Evolutionary conservation across 192 early-diverging fungal species (phyloP), one percentile per base, ranked within the genome.

Genomic region (Podila horticola): DNA sequence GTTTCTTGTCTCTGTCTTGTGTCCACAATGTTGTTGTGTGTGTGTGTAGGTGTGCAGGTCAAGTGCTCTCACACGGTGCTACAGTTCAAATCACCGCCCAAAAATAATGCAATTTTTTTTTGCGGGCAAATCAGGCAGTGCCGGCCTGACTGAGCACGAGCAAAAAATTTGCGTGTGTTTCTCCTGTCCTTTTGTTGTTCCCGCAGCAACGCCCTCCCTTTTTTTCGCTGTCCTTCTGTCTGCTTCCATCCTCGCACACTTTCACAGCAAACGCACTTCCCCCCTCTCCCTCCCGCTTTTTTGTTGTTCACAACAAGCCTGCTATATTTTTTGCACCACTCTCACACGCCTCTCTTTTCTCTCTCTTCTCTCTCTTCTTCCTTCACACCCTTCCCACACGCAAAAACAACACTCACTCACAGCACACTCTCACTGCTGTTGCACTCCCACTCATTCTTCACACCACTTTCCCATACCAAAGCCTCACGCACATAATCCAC

Each of bases 361-460:
- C 31, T 26, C 31, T 62, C 58, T 69, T 75, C 41, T 64, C 22
- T n/a, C 55, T 33, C 50, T 59, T 50, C 66, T 55, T 55, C 51
- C 57, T 62, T 50, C 51, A 34, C 33, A 22, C 48, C 58, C 19
- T 34, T 31, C 61, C 49, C 45, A 26, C 38, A 50, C 59, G 28
- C 66, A n/a, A n/a, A n/a, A n/a, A n/a, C n/a, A 49, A 59, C 71
- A 31, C 64, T n/a, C 64, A 66, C 45, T 11, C 58, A 22, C 69
- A 71, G 29, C 28, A 19, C 58, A 17, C n/a, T 45, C n/a, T 26
- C 64, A 33, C 64, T 36, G 34, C 34, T 36, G 34, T 10, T 31
- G 31, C 49, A 19, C 50, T 19, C n/a, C 5, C 50, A n/a, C 20
- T 29, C 57, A 58, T 34, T 5, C 20, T 4, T 26, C 30, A 52